Conservation (phyloP, 2,329 filamentous ascomycete genomes). For the Piedraia hortae region DNA sequence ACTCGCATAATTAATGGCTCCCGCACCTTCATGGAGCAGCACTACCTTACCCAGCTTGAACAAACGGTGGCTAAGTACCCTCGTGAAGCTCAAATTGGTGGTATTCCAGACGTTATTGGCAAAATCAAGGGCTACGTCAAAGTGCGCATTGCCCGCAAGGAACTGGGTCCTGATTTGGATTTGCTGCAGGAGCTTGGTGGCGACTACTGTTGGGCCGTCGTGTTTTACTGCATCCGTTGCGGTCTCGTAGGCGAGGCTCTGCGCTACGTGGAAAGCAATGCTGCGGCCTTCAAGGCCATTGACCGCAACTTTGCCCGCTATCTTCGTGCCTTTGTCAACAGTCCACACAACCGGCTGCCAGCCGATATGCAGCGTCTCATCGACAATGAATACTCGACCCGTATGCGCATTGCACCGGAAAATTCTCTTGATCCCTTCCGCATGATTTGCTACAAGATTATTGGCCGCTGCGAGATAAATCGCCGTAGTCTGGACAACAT, state of each 20-base stretch:
- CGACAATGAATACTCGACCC: slow-evolving; percentile 68
- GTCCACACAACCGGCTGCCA: slow-evolving; percentile 47
- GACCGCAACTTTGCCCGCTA: slow-evolving; percentile 78
- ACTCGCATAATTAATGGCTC: slow-evolving; percentile 60
- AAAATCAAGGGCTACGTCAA: slow-evolving; percentile 85
- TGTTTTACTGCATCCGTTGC: slow-evolving; percentile 72
- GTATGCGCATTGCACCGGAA: slow-evolving; percentile 56
- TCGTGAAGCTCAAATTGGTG: slow-evolving; percentile 67
- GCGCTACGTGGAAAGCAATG: slow-evolving; percentile 57
- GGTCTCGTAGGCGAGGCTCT: slow-evolving; percentile 66
- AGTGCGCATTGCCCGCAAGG: slow-evolving; percentile 50
- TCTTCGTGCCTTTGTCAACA: slow-evolving; percentile 56
- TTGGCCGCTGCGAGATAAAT: slow-evolving; percentile 44
- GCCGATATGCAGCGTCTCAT: slow-evolving; percentile 64
- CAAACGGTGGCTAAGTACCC: slow-evolving; percentile 55
- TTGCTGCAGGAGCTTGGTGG: slow-evolving; percentile 41
- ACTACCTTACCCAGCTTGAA: slow-evolving; percentile 57
- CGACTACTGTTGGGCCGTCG: slow-evolving; percentile 77
- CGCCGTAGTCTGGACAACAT: slow-evolving; percentile 29
- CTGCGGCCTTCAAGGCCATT: slow-evolving; percentile 58
- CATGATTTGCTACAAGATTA: slow-evolving; percentile 93
- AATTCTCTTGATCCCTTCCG: slow-evolving; percentile 80
- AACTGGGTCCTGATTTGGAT: slow-evolving; percentile 52
- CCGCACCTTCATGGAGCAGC: slow-evolving; percentile 49
- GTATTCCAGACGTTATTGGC: slow-evolving; percentile 62